Conservation (phyloP, 805 yeast genomes). For the Saccharomycopsis oosterbeekiorum region DNA sequence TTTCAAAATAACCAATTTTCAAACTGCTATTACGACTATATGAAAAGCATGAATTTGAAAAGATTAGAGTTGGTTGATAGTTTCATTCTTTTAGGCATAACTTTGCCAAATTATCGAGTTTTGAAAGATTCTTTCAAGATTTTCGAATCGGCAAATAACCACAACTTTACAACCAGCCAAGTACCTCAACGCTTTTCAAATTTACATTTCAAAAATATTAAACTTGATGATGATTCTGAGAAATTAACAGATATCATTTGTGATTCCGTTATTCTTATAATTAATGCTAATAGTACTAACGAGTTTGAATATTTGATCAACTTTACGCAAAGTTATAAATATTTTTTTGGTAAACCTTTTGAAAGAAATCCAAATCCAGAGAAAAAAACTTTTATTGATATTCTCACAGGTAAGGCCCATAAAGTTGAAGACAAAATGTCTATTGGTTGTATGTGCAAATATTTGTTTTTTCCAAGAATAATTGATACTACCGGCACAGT, state of each 20-base stretch:
- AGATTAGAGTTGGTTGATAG: neutral
- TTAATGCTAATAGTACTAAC: neutral
- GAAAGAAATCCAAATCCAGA: neutral
- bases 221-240: neutral
- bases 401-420: neutral
- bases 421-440: slow-evolving; percentile 1
- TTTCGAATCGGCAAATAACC: neutral
- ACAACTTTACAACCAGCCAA: neutral
- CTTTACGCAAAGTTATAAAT: neutral
- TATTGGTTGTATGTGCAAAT: neutral
- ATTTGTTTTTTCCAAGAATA: neutral
- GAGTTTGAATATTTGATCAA: neutral
- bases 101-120: neutral
- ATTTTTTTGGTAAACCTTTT: neutral
- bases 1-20: neutral
- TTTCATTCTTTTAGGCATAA: neutral
- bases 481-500: neutral
- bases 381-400: neutral
- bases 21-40: neutral
- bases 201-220: neutral
- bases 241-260: neutral
- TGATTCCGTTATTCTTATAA: neutral
- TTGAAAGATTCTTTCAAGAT: neutral
- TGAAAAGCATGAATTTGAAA: neutral
- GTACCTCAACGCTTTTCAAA: neutral